A percentile compares a stretch with the other conserved stretches of the same genome.
These are phyloP conservation scores for Hypoxylon sp. DNA, from an alignment of 2,329 filamentous ascomycete genomes.

Conservation along the genomic window DNA sequence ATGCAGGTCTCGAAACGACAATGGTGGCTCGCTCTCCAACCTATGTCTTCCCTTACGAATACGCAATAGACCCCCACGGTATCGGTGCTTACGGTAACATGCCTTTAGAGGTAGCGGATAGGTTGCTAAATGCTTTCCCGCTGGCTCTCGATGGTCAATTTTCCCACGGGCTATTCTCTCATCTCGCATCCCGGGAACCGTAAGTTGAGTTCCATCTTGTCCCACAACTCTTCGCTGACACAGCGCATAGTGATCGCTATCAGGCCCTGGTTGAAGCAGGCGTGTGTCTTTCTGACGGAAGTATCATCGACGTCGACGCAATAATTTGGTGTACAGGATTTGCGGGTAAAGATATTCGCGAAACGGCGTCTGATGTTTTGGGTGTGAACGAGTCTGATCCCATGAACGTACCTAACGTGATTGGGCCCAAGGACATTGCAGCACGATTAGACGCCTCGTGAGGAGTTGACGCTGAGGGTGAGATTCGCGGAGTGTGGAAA, in stretches of 20 bases:
- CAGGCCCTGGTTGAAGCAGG: slow-evolving; percentile 41
- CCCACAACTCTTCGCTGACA: background rate
- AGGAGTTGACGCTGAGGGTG: slow-evolving; percentile 53
- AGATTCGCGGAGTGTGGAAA: slow-evolving; percentile 16
- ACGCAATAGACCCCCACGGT: slow-evolving; percentile 45
- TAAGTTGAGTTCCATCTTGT: background rate
- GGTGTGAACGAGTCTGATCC: slow-evolving; percentile 27
- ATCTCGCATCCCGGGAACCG: slow-evolving; percentile 44
- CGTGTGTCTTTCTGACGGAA: slow-evolving; percentile 49
- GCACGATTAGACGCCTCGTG: slow-evolving; percentile 50
- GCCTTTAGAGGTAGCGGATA: slow-evolving; percentile 37
- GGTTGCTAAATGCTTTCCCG: slow-evolving; percentile 31
- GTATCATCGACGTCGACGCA: slow-evolving; percentile 47
- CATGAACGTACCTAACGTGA: slow-evolving; percentile 2
- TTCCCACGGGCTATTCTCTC: slow-evolving; percentile 31
- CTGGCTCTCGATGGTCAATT: slow-evolving; percentile 38
- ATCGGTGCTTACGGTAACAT: slow-evolving; percentile 42
- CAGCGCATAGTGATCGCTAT: slow-evolving; percentile 43
- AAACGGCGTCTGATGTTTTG: slow-evolving; percentile 43
- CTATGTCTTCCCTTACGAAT: slow-evolving; percentile 46
- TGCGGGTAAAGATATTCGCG: slow-evolving; percentile 44
- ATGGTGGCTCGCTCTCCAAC: slow-evolving; percentile 50
- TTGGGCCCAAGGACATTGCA: slow-evolving; percentile 45
- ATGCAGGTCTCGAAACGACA: slow-evolving; percentile 45
- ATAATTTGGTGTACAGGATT: slow-evolving; percentile 55